These are phyloP conservation scores for Rhizopogon sp. DNA, from an alignment of 768 basidiomycete species.

Conservation along the genomic window DNA sequence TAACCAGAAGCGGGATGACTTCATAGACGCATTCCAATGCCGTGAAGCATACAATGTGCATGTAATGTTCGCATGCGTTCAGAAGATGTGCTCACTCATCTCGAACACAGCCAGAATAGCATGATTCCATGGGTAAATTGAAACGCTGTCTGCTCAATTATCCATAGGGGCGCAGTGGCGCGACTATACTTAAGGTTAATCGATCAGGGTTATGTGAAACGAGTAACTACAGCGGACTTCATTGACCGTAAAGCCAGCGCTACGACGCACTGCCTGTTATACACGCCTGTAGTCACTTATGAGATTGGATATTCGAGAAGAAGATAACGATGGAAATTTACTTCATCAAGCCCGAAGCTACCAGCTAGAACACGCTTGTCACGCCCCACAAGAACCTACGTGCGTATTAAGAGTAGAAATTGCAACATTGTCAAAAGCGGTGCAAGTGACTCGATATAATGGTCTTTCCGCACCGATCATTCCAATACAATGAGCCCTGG, in stretches of 20 bases:
- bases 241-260: background rate
- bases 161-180: conserved; percentile 1
- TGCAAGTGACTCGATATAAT: background rate
- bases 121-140: conserved; percentile 27
- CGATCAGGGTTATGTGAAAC: background rate
- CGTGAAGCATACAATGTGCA: background rate
- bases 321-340: background rate
- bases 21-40: background rate
- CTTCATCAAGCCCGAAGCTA: background rate
- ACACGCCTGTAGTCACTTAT: background rate
- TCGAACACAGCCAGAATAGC: conserved; percentile 14
- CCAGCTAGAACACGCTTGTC: background rate
- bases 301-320: background rate
- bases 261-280: background rate
- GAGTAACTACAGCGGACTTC: background rate
- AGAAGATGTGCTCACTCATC: background rate
- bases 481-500: background rate
- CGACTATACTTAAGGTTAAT: background rate
- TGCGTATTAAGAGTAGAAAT: background rate
- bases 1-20: background rate
- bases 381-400: background rate
- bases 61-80: background rate
- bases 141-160: background rate
- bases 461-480: background rate
- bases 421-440: background rate